A percentile compares a stretch with the other conserved stretches of the same genome.
Conservation (phyloP, 176 grass and related monocot species). For the Pharus latifolius region DNA sequence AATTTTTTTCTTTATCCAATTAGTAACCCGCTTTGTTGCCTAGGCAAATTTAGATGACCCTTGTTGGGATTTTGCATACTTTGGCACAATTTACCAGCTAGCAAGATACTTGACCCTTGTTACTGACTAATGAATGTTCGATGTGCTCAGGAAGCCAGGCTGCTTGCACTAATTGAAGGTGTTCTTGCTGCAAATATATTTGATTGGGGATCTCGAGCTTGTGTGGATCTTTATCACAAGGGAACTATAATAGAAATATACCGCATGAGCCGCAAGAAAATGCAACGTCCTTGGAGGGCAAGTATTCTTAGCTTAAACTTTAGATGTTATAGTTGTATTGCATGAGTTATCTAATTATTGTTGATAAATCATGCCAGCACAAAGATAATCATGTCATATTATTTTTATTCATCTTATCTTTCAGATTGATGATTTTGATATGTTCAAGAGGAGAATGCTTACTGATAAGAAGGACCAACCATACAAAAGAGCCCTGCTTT, state of each 20-base stretch:
- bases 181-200: conserved; percentile 99
- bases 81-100: no score
- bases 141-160: conserved; percentile 72
- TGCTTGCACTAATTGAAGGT: conserved; percentile 85
- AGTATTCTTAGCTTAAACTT: conserved; percentile 16
- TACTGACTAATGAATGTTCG: neutral
- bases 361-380: neutral
- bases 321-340: conserved; percentile 3
- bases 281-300: conserved; percentile 95
- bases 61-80: no score
- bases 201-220: conserved; percentile 97
- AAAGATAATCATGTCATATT: neutral
- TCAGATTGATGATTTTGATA: conserved; percentile 96
- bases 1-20: no score
- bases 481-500: conserved; percentile 93
- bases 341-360: neutral
- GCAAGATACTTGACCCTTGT: no score
- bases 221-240: conserved; percentile 98
- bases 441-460: conserved; percentile 88
- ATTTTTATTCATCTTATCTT: conserved; percentile 20
- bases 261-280: conserved; percentile 99
- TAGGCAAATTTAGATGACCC: no score
- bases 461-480: conserved; percentile 55
- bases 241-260: conserved; percentile 99
- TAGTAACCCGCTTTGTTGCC: no score